Evolutionary conservation across 306 rosid species (phyloP).

Genomic region (Biancaea sappan): DNA sequence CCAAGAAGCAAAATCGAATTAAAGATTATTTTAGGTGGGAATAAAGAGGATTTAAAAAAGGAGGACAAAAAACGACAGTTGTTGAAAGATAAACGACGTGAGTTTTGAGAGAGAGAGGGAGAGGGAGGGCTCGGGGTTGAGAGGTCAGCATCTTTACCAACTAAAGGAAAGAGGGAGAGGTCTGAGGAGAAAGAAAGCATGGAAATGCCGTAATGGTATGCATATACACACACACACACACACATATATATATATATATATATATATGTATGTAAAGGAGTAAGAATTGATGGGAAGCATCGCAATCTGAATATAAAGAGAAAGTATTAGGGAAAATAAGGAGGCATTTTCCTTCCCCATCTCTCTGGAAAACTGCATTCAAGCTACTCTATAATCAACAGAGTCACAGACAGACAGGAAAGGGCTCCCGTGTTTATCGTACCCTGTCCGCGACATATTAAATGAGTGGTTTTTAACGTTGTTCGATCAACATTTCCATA

Average conservation of each 20-base stretch:
- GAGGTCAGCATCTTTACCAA: conserved; percentile 31
- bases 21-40: no score
- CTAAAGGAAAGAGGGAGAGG: neutral
- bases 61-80: neutral
- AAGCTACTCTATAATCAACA: neutral
- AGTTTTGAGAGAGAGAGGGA: neutral
- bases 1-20: no score
- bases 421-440: neutral
- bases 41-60: no score
- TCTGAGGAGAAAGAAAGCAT: neutral
- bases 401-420: no score
- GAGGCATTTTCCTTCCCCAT: conserved; percentile 6
- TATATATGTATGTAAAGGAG: conserved; percentile 1
- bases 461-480: neutral
- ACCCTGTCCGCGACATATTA: neutral
- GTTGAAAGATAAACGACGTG: neutral
- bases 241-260: no score
- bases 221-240: no score
- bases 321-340: conserved; percentile 19
- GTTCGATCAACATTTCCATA: neutral
- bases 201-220: no score
- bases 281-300: neutral
- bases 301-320: conserved; percentile 3
- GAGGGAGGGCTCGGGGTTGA: neutral
- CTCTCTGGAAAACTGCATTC: conserved; percentile 9